Evolutionary conservation across 2,329 filamentous ascomycete species (phyloP), one percentile per base, ranked within the genome.

Genomic region (Lasiodiplodia citricola): DNA sequence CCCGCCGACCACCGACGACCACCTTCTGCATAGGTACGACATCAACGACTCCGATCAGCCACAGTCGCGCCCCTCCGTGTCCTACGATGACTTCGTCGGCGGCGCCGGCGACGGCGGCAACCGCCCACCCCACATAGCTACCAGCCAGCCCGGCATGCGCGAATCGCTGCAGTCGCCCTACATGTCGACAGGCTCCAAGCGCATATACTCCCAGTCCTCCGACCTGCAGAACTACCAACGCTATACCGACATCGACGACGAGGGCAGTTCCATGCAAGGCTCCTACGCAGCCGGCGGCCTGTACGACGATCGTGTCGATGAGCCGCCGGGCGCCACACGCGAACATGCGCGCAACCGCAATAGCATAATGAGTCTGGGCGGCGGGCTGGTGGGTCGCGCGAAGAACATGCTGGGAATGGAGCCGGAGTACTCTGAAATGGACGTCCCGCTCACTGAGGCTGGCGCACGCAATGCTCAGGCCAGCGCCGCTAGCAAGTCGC

Each of bases 81-180:
- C 94, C 69, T 97, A 97, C 81, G 95, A 97, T 85, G 92, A 96
- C 75, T 98, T 97, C 79, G 91, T 98, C 71, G 95, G 95, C 72
- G 89, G 85, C 62, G 44, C 18, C 18, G 83, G 84, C 71, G 84
- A 84, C 70, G 82, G 85, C 70, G 51, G 47, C 56, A 37, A 38
- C 60, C 60, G 60, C n/a, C 60, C 60, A 31, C 44, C 60, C 7
- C 60, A 64, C 28, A 13, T 52, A 31, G 76, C 74, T 47, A 71
- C 83, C 76, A 80, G 77, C 70, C 72, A 84, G 73, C 80, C 82
- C 66, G 80, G 82, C 73, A 79, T 77, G 11, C 70, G 75, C 25
- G 71, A 80, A 55, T 78, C 78, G 38, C 76, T 76, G 52, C 75
- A 79, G 69, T 72, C 70, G 68, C 80, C 76, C 18, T 80, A 80